phyloP scores from a whole-genome alignment of 495 filamentous ascomycete genomes.

The Ascodesmis nigricans region DNA sequence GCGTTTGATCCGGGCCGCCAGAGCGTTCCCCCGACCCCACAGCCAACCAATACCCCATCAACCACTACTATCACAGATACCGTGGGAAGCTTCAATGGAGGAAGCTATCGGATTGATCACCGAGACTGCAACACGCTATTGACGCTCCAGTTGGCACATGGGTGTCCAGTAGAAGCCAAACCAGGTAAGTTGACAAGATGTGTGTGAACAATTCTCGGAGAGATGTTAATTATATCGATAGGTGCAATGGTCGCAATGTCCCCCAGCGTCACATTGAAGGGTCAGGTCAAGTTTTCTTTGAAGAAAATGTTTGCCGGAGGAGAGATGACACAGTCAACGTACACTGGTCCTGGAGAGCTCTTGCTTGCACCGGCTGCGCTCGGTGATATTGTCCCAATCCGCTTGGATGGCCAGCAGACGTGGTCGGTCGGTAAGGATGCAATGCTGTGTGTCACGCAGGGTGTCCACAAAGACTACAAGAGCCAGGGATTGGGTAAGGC shows the following conservation, averaged over 20 bases:
- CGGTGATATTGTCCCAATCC: slow-evolving; percentile 69
- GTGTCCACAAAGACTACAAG: slow-evolving; percentile 62
- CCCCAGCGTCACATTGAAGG: slow-evolving; percentile 60
- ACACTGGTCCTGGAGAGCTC: slow-evolving; percentile 78
- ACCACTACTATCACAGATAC: slow-evolving; percentile 46
- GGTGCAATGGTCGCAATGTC: slow-evolving; percentile 92
- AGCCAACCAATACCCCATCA: slow-evolving; percentile 31
- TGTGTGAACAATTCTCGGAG: too few species aligned
- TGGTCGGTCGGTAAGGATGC: slow-evolving; percentile 73
- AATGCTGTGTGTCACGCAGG: slow-evolving; percentile 56
- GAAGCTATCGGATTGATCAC: slow-evolving; percentile 81
- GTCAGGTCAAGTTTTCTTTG: slow-evolving; percentile 53
- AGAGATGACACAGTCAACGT: slow-evolving; percentile 59
- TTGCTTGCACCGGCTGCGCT: slow-evolving; percentile 58
- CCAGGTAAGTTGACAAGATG: slow-evolving; percentile 39
- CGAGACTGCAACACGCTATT: slow-evolving; percentile 74
- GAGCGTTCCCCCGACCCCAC: slow-evolving; percentile 11
- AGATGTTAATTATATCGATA: slow-evolving; percentile 19
- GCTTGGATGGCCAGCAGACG: slow-evolving; percentile 39
- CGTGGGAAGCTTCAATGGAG: slow-evolving; percentile 86
- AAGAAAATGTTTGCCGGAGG: slow-evolving; percentile 70
- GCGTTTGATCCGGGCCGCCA: slow-evolving; percentile 15
- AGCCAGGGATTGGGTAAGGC: slow-evolving; percentile 72
- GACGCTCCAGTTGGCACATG: slow-evolving; percentile 74
- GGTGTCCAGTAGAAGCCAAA: slow-evolving; percentile 59